phyloP scores from a whole-genome alignment of 129 eudicot genomes.

The Solidago caesia region DNA sequence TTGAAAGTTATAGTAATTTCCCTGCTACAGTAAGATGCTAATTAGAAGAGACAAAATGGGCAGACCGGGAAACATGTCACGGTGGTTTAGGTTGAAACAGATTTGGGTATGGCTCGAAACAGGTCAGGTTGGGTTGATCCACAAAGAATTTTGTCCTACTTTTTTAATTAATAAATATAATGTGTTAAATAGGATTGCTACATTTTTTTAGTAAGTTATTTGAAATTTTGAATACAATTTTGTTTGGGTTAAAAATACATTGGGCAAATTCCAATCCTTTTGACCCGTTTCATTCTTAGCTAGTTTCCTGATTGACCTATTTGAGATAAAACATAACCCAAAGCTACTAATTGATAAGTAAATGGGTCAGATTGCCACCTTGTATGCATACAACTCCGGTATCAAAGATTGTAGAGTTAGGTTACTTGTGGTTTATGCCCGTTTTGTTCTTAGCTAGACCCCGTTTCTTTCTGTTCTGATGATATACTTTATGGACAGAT shows the following conservation, averaged over 20 bases:
- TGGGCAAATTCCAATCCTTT: neutral
- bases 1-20: neutral
- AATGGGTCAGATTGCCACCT: neutral
- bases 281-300: neutral
- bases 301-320: neutral
- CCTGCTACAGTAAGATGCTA: neutral
- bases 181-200: neutral
- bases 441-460: too few relatives aligned
- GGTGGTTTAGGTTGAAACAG: neutral
- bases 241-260: neutral
- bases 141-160: neutral
- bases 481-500: constrained; percentile 20
- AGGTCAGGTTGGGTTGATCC: neutral
- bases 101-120: neutral
- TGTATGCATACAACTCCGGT: too few relatives aligned
- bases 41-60: constrained; percentile 7
- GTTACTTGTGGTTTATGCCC: too few relatives aligned
- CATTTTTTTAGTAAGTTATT: neutral
- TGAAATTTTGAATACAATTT: neutral
- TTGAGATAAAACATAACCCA: constrained; percentile 1
- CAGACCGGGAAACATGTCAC: neutral
- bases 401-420: too few relatives aligned
- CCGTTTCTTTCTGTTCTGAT: constrained; percentile 18
- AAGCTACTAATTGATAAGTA: neutral
- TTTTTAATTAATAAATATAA: neutral